A percentile compares a stretch with the other conserved stretches of the same genome.
Conservation (phyloP, 768 basidiomycete species). For the Nidularia sp. region DNA sequence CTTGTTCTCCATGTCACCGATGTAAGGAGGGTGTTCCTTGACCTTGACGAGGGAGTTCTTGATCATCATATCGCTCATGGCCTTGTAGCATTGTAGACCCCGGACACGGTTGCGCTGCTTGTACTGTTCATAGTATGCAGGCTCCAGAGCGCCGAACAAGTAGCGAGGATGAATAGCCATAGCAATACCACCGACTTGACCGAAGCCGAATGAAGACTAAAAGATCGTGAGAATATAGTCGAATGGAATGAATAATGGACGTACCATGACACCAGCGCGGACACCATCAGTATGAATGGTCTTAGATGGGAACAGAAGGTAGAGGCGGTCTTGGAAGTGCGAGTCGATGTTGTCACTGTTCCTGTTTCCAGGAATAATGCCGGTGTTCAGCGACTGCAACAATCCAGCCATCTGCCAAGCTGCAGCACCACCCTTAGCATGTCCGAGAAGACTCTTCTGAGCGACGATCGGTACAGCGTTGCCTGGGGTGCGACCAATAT, state of each 20-base stretch:
- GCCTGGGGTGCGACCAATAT: slow-evolving; percentile 83
- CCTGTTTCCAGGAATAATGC: slow-evolving; percentile 91
- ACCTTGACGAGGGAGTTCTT: slow-evolving; percentile 89
- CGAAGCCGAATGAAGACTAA: slow-evolving; percentile 94
- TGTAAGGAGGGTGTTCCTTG: slow-evolving; percentile 91
- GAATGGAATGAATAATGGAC: slow-evolving; percentile 12
- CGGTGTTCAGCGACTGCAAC: slow-evolving; percentile 78
- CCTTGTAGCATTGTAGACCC: slow-evolving; percentile 73
- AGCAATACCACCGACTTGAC: slow-evolving; percentile 94
- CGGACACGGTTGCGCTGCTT: slow-evolving; percentile 62
- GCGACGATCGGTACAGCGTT: slow-evolving; percentile 98
- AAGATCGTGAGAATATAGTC: background rate
- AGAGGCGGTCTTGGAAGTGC: slow-evolving; percentile 82
- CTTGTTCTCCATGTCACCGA: slow-evolving; percentile 76
- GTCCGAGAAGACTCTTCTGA: slow-evolving; percentile 95
- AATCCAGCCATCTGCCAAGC: slow-evolving; percentile 96
- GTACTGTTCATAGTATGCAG: slow-evolving; percentile 78
- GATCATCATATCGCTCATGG: slow-evolving; percentile 96
- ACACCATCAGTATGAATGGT: slow-evolving; percentile 93
- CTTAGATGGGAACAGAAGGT: slow-evolving; percentile 97
- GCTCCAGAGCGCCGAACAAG: slow-evolving; percentile 80
- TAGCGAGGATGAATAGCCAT: slow-evolving; percentile 89
- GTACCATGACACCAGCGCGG: slow-evolving; percentile 80
- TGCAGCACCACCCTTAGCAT: slow-evolving; percentile 98
- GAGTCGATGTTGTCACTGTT: slow-evolving; percentile 97